Evolutionary conservation across 179 eudicot genomes (phyloP), one percentile per base, ranked within the genome.

Genomic region (Spinacia oleracea): DNA sequence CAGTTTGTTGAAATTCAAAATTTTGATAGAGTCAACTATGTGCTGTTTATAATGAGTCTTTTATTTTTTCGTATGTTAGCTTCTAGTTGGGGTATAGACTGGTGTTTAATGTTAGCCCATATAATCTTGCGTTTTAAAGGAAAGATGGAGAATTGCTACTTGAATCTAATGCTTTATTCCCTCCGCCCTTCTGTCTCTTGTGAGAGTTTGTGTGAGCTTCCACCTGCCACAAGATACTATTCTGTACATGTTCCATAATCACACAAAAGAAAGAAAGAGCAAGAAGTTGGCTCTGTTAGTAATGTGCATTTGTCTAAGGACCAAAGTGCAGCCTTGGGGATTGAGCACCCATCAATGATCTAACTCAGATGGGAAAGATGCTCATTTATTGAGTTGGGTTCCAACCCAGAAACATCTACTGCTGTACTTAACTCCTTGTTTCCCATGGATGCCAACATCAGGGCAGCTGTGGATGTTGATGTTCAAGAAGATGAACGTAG

Each of bases 271-370:
- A 9, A 23, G 1, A 7, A 55, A 77, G 46, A 68, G 21, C 55
- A 35, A 77, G 64, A 77, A 67, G 38, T 51, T 77, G 80, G 74
- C 74, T 21, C 63, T 48, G 35, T 35, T 69, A 25, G 68, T 46
- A 8, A 63, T 48, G 56, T 55, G 50, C 50, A 35, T 35, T 35
- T 35, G 38, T 35, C 38, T 35, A 4, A 35, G 38, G 1, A 35
- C 38, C 38, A 35, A 35, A 35, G 38, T 35, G 38, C 38, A 35
- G n/a, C n/a, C n/a, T n/a, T n/a, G n/a, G n/a, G 38, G 38, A 66
- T 25, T 21, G 43, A 25, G 74, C 42, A 2, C 60, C 75, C 16
- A 43, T 70, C 1, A 70, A 31, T 9, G 60, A 70, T 58, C 45
- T 78, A 9, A 29, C 45, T 9, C 31, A 56, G 45, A 70, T 70